Base-by-base conservation (phyloP, 768 basidiomycete species). In the Pleurotus cornucopiae region DNA sequence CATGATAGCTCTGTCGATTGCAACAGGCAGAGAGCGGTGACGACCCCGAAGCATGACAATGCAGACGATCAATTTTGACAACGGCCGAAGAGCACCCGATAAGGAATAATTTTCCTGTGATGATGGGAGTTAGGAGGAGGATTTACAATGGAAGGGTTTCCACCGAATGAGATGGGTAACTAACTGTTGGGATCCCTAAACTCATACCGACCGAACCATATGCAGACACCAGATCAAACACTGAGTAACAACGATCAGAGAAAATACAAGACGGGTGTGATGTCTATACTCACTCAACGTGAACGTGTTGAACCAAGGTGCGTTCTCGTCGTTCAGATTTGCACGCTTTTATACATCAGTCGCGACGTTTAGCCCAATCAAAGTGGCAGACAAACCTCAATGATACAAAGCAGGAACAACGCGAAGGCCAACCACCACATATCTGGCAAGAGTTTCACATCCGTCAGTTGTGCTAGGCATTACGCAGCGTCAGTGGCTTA, bases 21-120 rank as follows among this genome's bases (percentile, higher is more conserved):
- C 92, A n/a, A 90, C 86, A 0, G 91, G 91, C 4, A 94, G 73
- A 39, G 91, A 91, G 46, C 94, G 86, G 69, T 98, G 94, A 9
- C 93, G 82, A 5, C 94, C 94, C 55, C 97, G 89, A 21, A 55
- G n/a, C 54, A 55, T 55, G n/a, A 55, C 44, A 26, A 40, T 37
- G 43, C 41, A 45, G 20, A 55, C 26, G n/a, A 55, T 46, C 23
- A 55, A 21, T 20, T 55, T 55, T n/a, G 54, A 55, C 14, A 55
- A 25, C 5, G 54, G 54, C 7, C 34, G 23, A 23, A 55, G 34
- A 14, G 54, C 54, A 23, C 54, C 54, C 11, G 54, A 55, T 34
- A 55, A 46, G 9, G 54, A 55, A n/a, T 16, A 55, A 44, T 55
- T 55, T 45, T 55, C 25, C 54, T 55, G 25, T 14, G n/a, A 21